phyloP scores from a whole-genome alignment of 2,329 filamentous ascomycete species.

The Achaetomium macrosporum region DNA sequence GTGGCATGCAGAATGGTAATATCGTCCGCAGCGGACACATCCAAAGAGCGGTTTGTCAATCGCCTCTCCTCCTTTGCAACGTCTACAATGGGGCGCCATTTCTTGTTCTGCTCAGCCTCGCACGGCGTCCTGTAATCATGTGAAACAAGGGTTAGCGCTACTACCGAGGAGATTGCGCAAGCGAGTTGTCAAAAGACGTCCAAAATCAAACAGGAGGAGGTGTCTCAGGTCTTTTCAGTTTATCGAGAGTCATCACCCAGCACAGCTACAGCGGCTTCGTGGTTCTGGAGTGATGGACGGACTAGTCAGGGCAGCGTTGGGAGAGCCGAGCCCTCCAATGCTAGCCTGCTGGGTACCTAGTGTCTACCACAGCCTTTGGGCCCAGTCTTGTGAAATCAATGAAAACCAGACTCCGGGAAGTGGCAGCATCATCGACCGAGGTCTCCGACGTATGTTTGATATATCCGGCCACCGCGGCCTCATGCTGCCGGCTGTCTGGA shows the following conservation, averaged over 20 bases:
- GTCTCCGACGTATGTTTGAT: conserved; percentile 17
- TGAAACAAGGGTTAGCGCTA: not conserved
- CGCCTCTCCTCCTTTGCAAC: conserved; percentile 15
- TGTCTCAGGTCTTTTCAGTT: conserved; percentile 76
- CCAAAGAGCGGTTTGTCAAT: conserved; percentile 21
- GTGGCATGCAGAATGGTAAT: conserved; percentile 26
- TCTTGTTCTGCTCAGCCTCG: conserved; percentile 5
- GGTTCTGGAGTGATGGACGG: conserved; percentile 12
- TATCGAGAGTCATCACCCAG: conserved; percentile 45
- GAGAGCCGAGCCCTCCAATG: not conserved
- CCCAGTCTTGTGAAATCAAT: conserved; percentile 46
- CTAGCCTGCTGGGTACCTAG: conserved; percentile 4
- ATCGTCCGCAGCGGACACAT: conserved; percentile 21
- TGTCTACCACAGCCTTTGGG: conserved; percentile 36
- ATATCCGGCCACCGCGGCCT: conserved; percentile 18
- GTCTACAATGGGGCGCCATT: conserved; percentile 15
- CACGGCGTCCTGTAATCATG: conserved; percentile 7
- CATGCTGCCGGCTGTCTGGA: conserved; percentile 18
- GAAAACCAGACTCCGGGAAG: conserved; percentile 49
- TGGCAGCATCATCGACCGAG: conserved; percentile 30
- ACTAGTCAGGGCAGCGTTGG: conserved; percentile 17
- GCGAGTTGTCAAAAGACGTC: conserved; percentile 7
- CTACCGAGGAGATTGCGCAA: not conserved
- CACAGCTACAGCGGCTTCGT: conserved; percentile 46
- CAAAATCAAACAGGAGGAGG: conserved; percentile 5